Base-by-base conservation (phyloP, 2,329 filamentous ascomycete genomes). In the Trichophyton rubrum region DNA sequence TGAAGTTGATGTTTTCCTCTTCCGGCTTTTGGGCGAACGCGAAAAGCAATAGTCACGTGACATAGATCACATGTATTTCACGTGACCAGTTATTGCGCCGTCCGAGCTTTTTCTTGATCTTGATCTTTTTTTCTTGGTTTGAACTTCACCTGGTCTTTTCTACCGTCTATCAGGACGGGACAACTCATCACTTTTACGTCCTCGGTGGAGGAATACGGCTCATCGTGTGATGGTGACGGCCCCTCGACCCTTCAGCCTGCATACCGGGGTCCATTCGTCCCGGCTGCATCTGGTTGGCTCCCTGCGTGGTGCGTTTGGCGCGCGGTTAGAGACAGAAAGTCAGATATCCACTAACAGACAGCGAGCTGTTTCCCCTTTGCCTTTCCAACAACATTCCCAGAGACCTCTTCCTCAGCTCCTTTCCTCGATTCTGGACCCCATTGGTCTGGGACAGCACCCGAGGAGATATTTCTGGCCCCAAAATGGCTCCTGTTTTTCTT, bases 241-340 rank as follows among this genome's bases (percentile, higher is more conserved):
- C 51, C 51, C 51, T 20, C 27, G 51, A 33, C 51, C 27, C 27
- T 27, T 13, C 30, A 27, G 51, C 27, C 51, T 35, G 17, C 27
- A 55, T n/a, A n/a, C 51, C 20, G 13, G 51, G n/a, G 51, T 30
- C 51, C 51, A 11, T 55, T n/a, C 51, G 51, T 2, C 15, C 40
- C 40, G 15, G 51, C 51, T 55, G 51, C 30, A 17, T 4, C 51
- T 55, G 51, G 51, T 55, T 55, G 51, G 51, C 30, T 27, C 27
- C 27, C 30, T 33, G 51, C 8, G 51, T 55, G 13, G 27, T 55
- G 24, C 27, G 0, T 55, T 55, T 55, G 51, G 51, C 51, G 51
- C 51, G 51, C 51, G 51, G 51, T 55, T 55, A 55, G 51, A 55
- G 51, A 55, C 51, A 15, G 49, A 55, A 55, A 55, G 51, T 55